phyloP scores from a whole-genome alignment of 139 green algal genomes.

The Desmodesmus armatus region DNA sequence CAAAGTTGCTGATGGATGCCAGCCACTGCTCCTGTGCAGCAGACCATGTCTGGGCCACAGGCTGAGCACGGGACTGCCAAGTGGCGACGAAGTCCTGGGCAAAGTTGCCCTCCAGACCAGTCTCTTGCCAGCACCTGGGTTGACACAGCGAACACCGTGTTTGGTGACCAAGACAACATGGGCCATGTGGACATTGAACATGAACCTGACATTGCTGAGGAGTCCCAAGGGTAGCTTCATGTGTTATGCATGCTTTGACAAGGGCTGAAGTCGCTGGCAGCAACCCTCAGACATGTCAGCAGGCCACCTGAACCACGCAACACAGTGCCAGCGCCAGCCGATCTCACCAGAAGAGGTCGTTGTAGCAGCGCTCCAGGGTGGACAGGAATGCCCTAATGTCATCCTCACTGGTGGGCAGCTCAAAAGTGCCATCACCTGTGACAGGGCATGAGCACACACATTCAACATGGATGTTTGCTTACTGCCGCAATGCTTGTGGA shows the following conservation, averaged over 20 bases:
- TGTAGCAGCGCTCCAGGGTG: slow-evolving; percentile 34
- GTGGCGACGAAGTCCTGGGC: slow-evolving; percentile 19
- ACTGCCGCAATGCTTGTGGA: not conserved
- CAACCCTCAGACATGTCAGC: not conserved
- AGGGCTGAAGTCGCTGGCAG: not conserved
- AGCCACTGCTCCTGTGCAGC: slow-evolving; percentile 7
- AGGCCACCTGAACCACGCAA: no score
- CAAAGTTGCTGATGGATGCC: not conserved
- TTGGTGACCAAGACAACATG: not conserved
- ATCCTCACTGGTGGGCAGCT: slow-evolving; percentile 30
- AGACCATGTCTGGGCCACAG: not conserved
- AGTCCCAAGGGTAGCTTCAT: no score
- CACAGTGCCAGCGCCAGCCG: no score
- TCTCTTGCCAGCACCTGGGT: slow-evolving; percentile 36
- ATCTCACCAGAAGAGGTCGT: slow-evolving; percentile 41
- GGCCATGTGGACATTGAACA: no score
- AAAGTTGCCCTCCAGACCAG: slow-evolving; percentile 11
- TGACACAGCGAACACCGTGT: not conserved
- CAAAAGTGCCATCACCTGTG: not conserved
- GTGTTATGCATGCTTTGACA: no score
- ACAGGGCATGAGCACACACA: not conserved
- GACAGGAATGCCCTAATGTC: slow-evolving; percentile 26
- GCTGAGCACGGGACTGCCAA: not conserved
- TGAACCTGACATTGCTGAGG: no score
- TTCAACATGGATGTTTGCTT: not conserved